Evolutionary conservation across 1,139 yeast species (phyloP), one percentile per base, ranked within the genome.

Genomic region (Wickerhamomyces sp.): DNA sequence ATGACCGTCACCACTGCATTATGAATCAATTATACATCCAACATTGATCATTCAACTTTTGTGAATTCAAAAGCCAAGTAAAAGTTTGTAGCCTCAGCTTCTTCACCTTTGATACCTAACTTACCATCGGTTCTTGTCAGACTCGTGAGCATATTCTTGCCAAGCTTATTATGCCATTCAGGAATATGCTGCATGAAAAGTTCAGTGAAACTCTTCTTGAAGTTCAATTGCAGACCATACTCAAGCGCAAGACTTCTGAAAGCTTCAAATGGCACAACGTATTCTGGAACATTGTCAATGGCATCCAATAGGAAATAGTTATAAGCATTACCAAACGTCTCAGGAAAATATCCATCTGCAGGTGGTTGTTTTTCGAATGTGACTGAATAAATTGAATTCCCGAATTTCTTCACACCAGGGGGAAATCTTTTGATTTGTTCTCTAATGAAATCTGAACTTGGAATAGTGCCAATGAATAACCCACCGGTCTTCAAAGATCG

Each of bases 201-300:
- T 32, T 87, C 89, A 44, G 83, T 73, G 52, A 91, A 91, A 36
- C 85, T 82, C 65, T 80, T 79, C 50, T 81, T 81, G 49, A 77
- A 76, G 39, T 80, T 72, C 40, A 93, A 62, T 37, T 77, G 80
- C 48, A 91, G 61, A 17, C 88, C 87, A 56, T 79, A 84, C 42
- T 87, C 95, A 55, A 82, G 89, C 32, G 95, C 93, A 33, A 88
- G 62, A 40, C 81, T 75, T 55, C 95, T 70, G 40, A 91, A 74
- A 0, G 83, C 75, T 51, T 91, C 96, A 61, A 91, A 88, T 0
- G 97, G 98, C 6, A 91, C 96, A n/a, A 91, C 93, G 54, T 85
- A 91, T 55, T 91, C 99, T 0, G 97, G 97, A 8, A 91, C 96
- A 52, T 91, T 81, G 45, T 87, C 96, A 32, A 91, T 93, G 0